phyloP scores from a whole-genome alignment of 1,284 basidiomycete species.

The Puccinia novopanici region DNA sequence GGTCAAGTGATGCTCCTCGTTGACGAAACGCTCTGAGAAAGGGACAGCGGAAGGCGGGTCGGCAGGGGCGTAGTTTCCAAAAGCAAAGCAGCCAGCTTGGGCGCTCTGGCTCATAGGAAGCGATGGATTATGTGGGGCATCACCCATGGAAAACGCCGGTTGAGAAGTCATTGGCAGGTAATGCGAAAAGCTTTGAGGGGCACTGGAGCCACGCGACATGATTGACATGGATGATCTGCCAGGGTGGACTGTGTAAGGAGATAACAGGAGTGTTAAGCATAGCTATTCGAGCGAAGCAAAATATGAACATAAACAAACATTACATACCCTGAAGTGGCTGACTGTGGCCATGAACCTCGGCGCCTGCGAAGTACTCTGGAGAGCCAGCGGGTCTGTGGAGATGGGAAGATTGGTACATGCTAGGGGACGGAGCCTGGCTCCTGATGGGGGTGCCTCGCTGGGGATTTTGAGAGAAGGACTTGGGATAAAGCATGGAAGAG shows the following conservation, averaged over 20 bases:
- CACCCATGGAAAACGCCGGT: neutral
- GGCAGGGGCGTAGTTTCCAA: constrained; percentile 1
- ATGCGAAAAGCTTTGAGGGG: constrained; percentile 8
- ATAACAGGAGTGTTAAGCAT: neutral
- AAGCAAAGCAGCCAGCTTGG: constrained; percentile 3
- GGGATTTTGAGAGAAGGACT: neutral
- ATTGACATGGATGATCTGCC: neutral
- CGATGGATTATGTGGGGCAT: constrained; percentile 10
- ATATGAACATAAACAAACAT: no score
- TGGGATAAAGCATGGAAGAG: neutral
- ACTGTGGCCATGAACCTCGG: neutral
- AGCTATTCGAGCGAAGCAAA: neutral
- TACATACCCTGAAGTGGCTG: constrained; percentile 34
- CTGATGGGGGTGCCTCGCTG: constrained; percentile 3
- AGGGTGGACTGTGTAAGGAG: neutral
- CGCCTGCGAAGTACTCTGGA: neutral
- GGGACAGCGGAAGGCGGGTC: neutral
- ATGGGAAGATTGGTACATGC: neutral
- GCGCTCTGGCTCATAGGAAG: constrained; percentile 2
- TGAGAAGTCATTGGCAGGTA: neutral
- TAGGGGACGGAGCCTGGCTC: constrained; percentile 26
- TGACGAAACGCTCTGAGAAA: neutral
- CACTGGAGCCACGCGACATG: constrained; percentile 12
- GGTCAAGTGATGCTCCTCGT: neutral
- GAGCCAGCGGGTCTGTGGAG: neutral